phyloP scores from a whole-genome alignment of 768 basidiomycete species.

The Tricholomella constricta region DNA sequence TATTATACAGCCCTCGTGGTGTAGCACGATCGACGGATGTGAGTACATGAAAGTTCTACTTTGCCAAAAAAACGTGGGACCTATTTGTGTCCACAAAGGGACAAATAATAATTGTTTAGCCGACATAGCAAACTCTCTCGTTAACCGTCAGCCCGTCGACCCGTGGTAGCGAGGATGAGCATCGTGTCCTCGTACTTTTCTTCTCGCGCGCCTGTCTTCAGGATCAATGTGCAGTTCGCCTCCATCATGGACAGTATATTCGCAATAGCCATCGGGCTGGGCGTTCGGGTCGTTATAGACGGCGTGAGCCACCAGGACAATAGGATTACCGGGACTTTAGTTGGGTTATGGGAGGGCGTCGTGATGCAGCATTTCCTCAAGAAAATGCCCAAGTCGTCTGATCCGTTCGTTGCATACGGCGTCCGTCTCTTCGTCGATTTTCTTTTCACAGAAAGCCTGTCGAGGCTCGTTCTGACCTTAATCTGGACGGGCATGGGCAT shows the following conservation, averaged over 20 bases:
- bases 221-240: slow-evolving; percentile 34
- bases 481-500: slow-evolving; percentile 46
- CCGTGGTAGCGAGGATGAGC: slow-evolving; percentile 25
- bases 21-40: not conserved
- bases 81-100: not conserved
- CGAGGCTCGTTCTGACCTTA: slow-evolving; percentile 38
- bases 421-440: slow-evolving; percentile 76
- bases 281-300: slow-evolving; percentile 63
- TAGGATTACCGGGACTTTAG: slow-evolving; percentile 60
- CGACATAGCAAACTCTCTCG: slow-evolving; percentile 11
- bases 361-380: slow-evolving; percentile 72
- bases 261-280: slow-evolving; percentile 69
- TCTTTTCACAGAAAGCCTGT: slow-evolving; percentile 55
- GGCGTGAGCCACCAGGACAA: slow-evolving; percentile 48
- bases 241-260: slow-evolving; percentile 67
- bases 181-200: slow-evolving; percentile 41
- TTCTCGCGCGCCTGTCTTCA: slow-evolving; percentile 32
- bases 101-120: slow-evolving; percentile 16
- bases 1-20: too few species aligned
- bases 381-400: slow-evolving; percentile 63
- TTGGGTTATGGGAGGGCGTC: slow-evolving; percentile 51
- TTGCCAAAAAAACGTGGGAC: slow-evolving; percentile 1
- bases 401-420: slow-evolving; percentile 69
- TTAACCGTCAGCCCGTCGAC: slow-evolving; percentile 14
- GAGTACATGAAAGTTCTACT: too few species aligned